Evolutionary conservation across 108 stramenopile genomes (phyloP), one percentile per base, ranked within the genome.

Genomic region (Chaetoceros tenuissimus): DNA sequence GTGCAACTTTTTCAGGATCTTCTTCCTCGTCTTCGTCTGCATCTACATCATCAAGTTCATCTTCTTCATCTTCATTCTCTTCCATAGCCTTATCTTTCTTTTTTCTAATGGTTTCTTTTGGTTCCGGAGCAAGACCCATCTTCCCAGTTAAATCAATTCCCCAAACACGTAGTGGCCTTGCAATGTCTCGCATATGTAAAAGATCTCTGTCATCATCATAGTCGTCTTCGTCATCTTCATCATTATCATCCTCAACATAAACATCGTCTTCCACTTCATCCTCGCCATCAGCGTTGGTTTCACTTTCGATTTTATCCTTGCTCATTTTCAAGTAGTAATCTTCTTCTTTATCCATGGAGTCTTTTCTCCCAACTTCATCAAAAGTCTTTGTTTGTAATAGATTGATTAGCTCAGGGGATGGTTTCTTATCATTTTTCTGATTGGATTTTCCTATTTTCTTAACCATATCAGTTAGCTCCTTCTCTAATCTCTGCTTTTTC

Each of bases 101-200:
- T 40, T 40, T 40, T 13, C 5, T 40, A 5, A 40, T 40, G 34
- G 5, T 40, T 40, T 5, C 8, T 10, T 13, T 10, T 40, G 5
- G 5, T 40, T 40, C 5, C 34, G 34, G 13, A 40, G 34, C 68
- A 51, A 91, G 57, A n/a, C 77, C 85, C 46, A 73, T 43, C 59
- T 92, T 92, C 13, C 84, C 81, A 8, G 74, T 67, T 21, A 92
- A 50, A 59, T 79, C 60, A 52, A 92, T 74, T 43, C 77, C 72
- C 90, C 90, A 92, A 28, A 84, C 86, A 53, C 81, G 77, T 59
- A 92, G 56, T 24, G 90, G 90, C 46, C 75, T 75, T 8, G 71
- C 79, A 21, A 92, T 30, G 51, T 92, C 90, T 45, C 80, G 69
- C 24, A 92, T 63, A 40, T 73, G 52, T 28, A 92, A 54, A 18